These are phyloP conservation scores for Fusarium sp. DNA, from an alignment of 2,329 filamentous ascomycete species.

Conservation along the genomic window DNA sequence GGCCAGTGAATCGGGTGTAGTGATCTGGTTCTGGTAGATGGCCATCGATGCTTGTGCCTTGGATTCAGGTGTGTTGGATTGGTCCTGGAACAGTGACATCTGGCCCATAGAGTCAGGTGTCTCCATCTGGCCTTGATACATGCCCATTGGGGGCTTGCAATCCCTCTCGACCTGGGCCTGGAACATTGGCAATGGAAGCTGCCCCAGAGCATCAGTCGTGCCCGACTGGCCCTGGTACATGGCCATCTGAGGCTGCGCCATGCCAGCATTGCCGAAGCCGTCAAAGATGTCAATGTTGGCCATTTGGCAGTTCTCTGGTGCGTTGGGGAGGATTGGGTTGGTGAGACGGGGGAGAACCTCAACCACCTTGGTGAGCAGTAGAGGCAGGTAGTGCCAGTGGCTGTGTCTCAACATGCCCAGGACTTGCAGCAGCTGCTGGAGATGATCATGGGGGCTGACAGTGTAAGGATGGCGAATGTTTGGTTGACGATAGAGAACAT, in stretches of 20 bases:
- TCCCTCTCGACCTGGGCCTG: not conserved
- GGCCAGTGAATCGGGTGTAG: conserved; percentile 48
- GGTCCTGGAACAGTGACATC: not conserved
- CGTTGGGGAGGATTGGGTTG: conserved; percentile 69
- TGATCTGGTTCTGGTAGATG: conserved; percentile 59
- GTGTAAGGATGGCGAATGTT: conserved; percentile 71
- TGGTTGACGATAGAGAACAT: conserved; percentile 76
- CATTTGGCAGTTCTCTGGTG: conserved; percentile 66
- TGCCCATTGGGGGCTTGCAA: not conserved
- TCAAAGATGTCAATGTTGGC: conserved; percentile 73
- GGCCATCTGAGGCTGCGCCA: conserved; percentile 62
- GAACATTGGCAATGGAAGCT: not conserved
- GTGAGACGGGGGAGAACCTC: conserved; percentile 74
- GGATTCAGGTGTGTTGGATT: not conserved
- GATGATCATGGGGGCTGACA: conserved; percentile 77
- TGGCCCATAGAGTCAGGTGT: not conserved
- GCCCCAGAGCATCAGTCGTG: not conserved
- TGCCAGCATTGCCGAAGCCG: conserved; percentile 72
- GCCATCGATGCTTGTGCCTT: conserved; percentile 56
- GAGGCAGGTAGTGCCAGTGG: conserved; percentile 79
- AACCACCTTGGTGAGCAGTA: conserved; percentile 80
- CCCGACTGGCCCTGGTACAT: not conserved
- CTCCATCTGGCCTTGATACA: not conserved
- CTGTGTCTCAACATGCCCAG: conserved; percentile 79
- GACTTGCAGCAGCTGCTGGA: conserved; percentile 76